Conservation (phyloP, 139 green algal genomes). For the Chlorella ohadii region DNA sequence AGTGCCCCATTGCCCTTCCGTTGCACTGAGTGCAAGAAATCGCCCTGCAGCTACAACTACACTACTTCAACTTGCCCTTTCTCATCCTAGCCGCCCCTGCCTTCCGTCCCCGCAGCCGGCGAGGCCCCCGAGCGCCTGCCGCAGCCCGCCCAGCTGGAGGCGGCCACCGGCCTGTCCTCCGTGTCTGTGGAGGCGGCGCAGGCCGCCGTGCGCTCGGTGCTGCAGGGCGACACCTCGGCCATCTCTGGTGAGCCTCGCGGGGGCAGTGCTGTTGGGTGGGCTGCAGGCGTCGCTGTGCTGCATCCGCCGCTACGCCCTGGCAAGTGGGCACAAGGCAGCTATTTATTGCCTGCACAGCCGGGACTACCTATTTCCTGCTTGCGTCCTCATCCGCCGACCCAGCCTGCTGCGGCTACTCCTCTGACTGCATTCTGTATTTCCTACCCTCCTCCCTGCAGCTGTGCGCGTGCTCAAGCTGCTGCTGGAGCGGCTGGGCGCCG, state of each 20-base stretch:
- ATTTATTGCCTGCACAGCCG: too few relatives aligned
- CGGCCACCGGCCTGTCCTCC: constrained; percentile 28
- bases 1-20: too few relatives aligned
- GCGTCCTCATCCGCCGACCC: background rate
- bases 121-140: constrained; percentile 46
- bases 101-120: constrained; percentile 29
- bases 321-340: too few relatives aligned
- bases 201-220: constrained; percentile 18
- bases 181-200: constrained; percentile 32
- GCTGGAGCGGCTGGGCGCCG: constrained; percentile 76
- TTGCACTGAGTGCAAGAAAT: too few relatives aligned
- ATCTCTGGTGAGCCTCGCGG: constrained; percentile 41
- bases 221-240: constrained; percentile 40
- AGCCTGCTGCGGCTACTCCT: background rate
- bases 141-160: constrained; percentile 11
- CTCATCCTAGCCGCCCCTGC: background rate
- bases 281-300: too few relatives aligned
- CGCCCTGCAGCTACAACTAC: background rate
- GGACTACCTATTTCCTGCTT: too few relatives aligned
- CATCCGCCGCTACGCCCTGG: too few relatives aligned
- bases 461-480: constrained; percentile 74
- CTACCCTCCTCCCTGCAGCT: background rate
- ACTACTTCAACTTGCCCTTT: background rate
- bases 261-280: too few relatives aligned
- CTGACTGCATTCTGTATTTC: too few relatives aligned